Evolutionary conservation across 805 yeast genomes (phyloP), one percentile per base, ranked within the genome.

Genomic region (Komagataella phaffii): DNA sequence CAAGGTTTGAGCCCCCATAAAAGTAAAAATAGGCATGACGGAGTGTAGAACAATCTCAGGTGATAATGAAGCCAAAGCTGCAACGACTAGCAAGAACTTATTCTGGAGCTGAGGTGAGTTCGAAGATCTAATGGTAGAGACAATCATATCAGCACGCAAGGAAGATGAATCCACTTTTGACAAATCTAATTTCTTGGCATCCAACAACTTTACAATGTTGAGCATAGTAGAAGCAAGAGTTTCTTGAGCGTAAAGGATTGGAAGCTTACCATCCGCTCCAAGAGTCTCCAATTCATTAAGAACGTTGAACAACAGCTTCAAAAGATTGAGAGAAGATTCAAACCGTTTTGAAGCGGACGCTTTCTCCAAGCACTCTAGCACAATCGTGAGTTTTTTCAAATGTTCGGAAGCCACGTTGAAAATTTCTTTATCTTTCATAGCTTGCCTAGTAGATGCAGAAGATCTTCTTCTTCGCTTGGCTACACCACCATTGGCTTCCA

Each of bases 21-120:
- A 93, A 1, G 99, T 93, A 72, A 93, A 93, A 50, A 93, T 91
- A n/a, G 99, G 99, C 99, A 93, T 93, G 7, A 93, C 96, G 2
- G 96, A 86, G 68, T 93, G 98, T 51, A 93, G 71, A 24, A 93
- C 89, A 30, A 85, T 79, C 61, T 91, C 97, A 7, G 98, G 96
- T 10, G 91, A 86, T 52, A 93, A 69, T 0, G 88, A 73, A 0
- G 98, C 98, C 57, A 93, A 71, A 49, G 88, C 84, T 2, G 97
- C 85, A 57, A 93, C 81, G 24, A 93, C 91, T 53, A 91, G 70
- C 53, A 93, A 71, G 50, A 91, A 69, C 57, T 89, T 79, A 68
- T 93, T 93, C 68, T 93, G 99, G 24, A 90, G 95, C 66, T 91
- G 98, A 2, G 97, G 98, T 24, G 96, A 87, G 47, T 81, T 77